phyloP scores from a whole-genome alignment of 768 basidiomycete species.

The Suillus luteus region DNA sequence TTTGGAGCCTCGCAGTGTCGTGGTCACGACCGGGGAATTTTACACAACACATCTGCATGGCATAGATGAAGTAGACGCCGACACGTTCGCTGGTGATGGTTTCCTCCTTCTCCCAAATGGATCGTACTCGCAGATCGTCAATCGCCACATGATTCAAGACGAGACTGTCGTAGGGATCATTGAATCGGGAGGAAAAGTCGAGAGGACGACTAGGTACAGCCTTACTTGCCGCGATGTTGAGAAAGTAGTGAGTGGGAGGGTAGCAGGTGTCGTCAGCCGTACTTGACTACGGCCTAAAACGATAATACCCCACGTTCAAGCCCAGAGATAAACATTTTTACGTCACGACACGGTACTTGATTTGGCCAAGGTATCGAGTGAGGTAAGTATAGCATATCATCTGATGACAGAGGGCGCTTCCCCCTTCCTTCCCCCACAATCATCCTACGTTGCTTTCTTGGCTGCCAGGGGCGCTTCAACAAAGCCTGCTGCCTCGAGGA shows the following conservation, averaged over 20 bases:
- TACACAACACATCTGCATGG: slow-evolving; percentile 81
- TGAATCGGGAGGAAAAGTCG: slow-evolving; percentile 50
- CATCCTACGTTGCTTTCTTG: neutral
- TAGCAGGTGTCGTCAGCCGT: neutral
- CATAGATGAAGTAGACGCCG: slow-evolving; percentile 61
- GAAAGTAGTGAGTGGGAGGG: slow-evolving; percentile 43
- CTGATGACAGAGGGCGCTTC: neutral
- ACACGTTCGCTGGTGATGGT: slow-evolving; percentile 39
- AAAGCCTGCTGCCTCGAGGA: slow-evolving; percentile 22
- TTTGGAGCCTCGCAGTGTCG: slow-evolving; percentile 82
- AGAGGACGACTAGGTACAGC: slow-evolving; percentile 69
- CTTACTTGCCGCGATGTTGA: slow-evolving; percentile 84
- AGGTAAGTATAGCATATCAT: neutral
- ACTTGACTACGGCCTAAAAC: neutral
- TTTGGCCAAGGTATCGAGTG: neutral
- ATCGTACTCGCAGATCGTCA: slow-evolving; percentile 49
- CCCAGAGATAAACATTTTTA: neutral
- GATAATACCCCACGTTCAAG: neutral
- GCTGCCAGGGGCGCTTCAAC: slow-evolving; percentile 21
- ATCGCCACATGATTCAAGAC: slow-evolving; percentile 53
- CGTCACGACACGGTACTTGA: neutral
- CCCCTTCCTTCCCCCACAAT: neutral
- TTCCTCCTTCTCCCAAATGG: slow-evolving; percentile 27
- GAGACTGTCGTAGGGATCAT: slow-evolving; percentile 42
- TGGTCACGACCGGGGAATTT: slow-evolving; percentile 70